Evolutionary conservation across 352 stramenopile genomes (phyloP).

Genomic region (Phytophthora megakarya): DNA sequence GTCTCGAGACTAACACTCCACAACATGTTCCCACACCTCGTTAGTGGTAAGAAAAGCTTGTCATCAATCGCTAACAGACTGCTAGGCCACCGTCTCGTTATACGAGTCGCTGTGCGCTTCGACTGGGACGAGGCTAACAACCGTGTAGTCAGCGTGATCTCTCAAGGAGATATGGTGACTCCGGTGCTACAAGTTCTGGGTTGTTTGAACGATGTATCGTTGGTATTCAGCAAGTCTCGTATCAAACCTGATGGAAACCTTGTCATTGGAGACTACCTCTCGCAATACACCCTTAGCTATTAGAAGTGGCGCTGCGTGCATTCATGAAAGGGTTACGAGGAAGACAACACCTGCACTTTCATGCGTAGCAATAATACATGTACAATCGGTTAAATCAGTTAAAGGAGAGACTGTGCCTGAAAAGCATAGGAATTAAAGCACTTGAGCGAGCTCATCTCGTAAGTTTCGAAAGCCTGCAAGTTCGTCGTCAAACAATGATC

Average conservation of each 20-base stretch:
- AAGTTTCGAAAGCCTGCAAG: conserved; percentile 71
- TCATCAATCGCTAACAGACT: neutral
- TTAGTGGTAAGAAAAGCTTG: neutral
- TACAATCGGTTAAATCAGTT: conserved; percentile 1
- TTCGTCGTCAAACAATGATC: conserved; percentile 75
- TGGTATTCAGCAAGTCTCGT: no score
- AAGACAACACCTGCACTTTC: neutral
- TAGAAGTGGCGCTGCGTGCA: no score
- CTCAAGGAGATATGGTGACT: neutral
- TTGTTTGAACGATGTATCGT: no score
- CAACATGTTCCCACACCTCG: conserved; percentile 4
- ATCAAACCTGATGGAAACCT: neutral
- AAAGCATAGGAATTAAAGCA: conserved; percentile 22
- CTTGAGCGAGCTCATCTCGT: conserved; percentile 65
- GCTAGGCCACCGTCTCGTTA: neutral
- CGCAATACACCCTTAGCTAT: neutral
- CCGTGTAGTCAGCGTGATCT: neutral
- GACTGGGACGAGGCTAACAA: neutral
- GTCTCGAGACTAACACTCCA: neutral
- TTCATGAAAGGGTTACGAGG: no score
- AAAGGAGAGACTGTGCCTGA: neutral
- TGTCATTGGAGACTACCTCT: neutral
- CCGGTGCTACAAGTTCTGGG: neutral
- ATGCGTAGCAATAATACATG: conserved; percentile 2
- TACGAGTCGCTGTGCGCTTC: neutral